Conservation (phyloP, 805 yeast species). For the Wickerhamiella australiensis region DNA sequence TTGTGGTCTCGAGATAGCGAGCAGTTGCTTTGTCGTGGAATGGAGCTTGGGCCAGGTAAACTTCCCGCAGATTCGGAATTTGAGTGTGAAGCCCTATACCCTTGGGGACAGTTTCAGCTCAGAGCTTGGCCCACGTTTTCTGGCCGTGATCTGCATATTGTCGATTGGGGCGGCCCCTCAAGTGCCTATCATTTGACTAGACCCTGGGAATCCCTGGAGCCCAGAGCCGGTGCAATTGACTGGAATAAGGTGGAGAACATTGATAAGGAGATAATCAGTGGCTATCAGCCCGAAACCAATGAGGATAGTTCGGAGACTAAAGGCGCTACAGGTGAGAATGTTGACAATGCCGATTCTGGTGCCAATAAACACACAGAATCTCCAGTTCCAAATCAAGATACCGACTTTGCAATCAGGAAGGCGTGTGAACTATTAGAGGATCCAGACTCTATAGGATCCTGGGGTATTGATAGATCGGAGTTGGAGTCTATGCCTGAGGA, state of each 20-base stretch:
- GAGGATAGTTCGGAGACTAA: no score
- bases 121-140: neutral
- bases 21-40: neutral
- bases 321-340: no score
- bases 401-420: neutral
- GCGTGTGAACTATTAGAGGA: neutral
- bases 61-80: neutral
- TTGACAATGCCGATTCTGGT: neutral
- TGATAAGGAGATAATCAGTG: neutral
- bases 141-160: neutral
- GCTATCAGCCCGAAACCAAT: no score
- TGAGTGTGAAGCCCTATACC: neutral
- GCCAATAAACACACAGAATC: neutral
- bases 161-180: no score
- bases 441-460: neutral
- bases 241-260: neutral
- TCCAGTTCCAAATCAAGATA: neutral
- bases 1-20: neutral
- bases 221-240: neutral
- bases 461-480: neutral
- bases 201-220: neutral
- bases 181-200: neutral
- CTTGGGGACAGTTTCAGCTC: neutral
- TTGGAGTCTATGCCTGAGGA: slow-evolving; percentile 7
- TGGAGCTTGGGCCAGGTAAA: neutral